These are phyloP conservation scores for Sporothrix curviconia DNA, from an alignment of 2,329 filamentous ascomycete species.

Conservation along the genomic window DNA sequence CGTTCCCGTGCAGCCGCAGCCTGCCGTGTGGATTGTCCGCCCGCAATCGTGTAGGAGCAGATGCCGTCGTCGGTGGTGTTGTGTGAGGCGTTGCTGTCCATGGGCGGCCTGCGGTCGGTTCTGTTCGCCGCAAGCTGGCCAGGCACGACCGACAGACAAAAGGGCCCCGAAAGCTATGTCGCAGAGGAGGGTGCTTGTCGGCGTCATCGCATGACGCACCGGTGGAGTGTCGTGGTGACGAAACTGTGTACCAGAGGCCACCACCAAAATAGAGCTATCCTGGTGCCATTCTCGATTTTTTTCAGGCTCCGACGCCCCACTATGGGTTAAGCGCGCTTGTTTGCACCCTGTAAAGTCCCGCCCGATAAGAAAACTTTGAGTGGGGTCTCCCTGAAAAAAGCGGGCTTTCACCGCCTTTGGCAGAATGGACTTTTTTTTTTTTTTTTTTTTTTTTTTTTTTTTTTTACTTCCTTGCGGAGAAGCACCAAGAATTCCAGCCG, in stretches of 20 bases:
- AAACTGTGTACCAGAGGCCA: too few relatives aligned
- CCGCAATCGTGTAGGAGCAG: too few relatives aligned
- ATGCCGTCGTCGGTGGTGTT: neutral
- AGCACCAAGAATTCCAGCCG: too few relatives aligned
- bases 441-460: constrained; percentile 1
- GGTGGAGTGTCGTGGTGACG: neutral
- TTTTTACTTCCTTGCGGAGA: constrained; percentile 3
- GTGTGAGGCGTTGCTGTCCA: neutral
- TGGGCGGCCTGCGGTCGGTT: neutral
- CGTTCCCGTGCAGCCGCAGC: neutral
- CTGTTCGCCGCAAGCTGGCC: constrained; percentile 12
- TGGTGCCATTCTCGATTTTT: too few relatives aligned
- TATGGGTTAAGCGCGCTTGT: neutral
- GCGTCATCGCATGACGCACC: constrained; percentile 12
- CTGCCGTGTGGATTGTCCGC: constrained; percentile 1
- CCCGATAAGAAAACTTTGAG: constrained; percentile 9
- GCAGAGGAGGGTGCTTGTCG: constrained; percentile 12
- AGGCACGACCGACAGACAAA: constrained; percentile 23
- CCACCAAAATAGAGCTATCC: neutral
- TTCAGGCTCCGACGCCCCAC: neutral
- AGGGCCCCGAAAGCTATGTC: constrained; percentile 16
- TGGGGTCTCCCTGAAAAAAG: neutral
- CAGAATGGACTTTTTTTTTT: constrained; percentile 14
- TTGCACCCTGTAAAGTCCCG: neutral
- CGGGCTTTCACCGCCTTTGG: constrained; percentile 15